Base-by-base conservation (phyloP, 345 rosid species). In the Carallia brachiata region DNA sequence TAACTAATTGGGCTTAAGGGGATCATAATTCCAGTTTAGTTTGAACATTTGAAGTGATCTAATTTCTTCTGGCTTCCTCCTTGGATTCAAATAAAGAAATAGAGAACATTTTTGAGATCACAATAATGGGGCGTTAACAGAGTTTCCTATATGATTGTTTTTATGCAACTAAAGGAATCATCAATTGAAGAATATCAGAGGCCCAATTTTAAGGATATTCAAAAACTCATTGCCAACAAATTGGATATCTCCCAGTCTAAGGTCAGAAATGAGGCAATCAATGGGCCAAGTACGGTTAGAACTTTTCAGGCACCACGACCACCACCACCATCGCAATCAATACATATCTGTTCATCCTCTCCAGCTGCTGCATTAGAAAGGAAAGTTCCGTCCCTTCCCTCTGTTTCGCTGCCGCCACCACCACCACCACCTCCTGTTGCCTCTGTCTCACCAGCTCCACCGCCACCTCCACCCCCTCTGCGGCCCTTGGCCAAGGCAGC, bases 121-220 rank as follows among this genome's bases (percentile, higher is more conserved):
- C 37, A 36, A 6, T 18, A 34, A 55, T 3, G 40, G 3, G 7
- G 44, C 27, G 23, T 62, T 37, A 6, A 62, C 59, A 61, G 56
- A 39, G 63, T 50, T 65, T 74, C 15, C 36, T 6, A 19, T 27
- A 70, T 28, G 4, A 65, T 55, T n/a, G 62, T 53, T 64, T 44
- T 44, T 8, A 56, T 63, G 63, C 31, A 44, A 53, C 23, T 61
- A 52, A 71, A 81, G 79, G 79, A 87, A 72, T 55, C 87, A 72
- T 58, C 86, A 65, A 72, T 32, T 63, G 82, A 73, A 76, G 88
- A 84, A 60, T 67, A 76, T 66, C 79, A 71, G 70, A 84, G 80
- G 73, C 82, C 80, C 4, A 86, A 83, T 70, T 92, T 88, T 61
- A 86, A 85, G 80, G 91, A 90, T 82, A 84, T 92, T 37, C 97